phyloP scores from a whole-genome alignment of 768 basidiomycete genomes.

The Pleurotus giganteus region DNA sequence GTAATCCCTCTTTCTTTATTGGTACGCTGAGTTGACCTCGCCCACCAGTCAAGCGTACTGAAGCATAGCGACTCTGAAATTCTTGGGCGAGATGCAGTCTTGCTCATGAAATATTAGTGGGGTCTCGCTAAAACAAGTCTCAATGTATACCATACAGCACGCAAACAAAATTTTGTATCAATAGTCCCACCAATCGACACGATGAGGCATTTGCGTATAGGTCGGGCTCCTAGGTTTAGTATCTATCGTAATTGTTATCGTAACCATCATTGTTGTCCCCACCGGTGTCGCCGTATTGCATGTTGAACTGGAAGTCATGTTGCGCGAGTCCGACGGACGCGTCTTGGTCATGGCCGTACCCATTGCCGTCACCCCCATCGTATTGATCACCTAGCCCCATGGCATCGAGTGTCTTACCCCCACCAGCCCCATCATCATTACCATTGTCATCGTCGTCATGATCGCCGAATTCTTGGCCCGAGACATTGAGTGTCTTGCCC shows the following conservation, averaged over 20 bases:
- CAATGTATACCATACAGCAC: neutral
- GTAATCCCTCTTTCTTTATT: constrained; percentile 6
- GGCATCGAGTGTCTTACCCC: neutral
- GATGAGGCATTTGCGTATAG: neutral
- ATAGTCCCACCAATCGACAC: no score
- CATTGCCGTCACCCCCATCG: neutral
- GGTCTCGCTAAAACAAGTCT: neutral
- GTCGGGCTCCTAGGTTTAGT: neutral
- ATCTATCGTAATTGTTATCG: neutral
- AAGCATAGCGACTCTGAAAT: constrained; percentile 28
- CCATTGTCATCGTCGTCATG: neutral
- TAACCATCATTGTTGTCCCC: neutral
- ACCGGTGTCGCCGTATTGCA: neutral
- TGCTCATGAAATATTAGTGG: constrained; percentile 21
- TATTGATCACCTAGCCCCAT: neutral
- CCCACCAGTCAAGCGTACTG: constrained; percentile 16
- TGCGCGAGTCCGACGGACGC: neutral
- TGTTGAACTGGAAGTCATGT: no score
- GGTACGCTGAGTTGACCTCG: neutral
- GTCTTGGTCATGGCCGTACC: neutral
- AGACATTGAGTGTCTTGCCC: neutral
- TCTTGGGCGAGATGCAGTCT: constrained; percentile 34
- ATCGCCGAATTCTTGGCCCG: neutral
- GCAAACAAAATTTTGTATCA: neutral
- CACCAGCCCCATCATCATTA: neutral